These are phyloP conservation scores for Mucor saturninus DNA, from an alignment of 371 early-diverging fungal genomes.

Conservation along the genomic window DNA sequence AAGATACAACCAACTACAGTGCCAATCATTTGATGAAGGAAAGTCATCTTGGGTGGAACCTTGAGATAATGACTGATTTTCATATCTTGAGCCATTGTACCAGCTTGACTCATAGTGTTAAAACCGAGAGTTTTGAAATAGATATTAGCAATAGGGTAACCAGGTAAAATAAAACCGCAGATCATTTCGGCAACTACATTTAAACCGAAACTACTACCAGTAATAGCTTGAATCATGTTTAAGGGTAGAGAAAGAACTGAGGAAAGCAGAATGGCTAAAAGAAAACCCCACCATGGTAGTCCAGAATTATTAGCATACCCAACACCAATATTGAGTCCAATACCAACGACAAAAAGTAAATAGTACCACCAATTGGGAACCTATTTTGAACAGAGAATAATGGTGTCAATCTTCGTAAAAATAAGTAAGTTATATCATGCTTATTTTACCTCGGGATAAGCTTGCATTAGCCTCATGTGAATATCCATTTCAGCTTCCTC, in stretches of 20 bases:
- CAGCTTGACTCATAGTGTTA: slow-evolving; percentile 59
- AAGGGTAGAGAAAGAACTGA: slow-evolving; percentile 38
- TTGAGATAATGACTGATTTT: slow-evolving; percentile 81
- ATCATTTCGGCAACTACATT: slow-evolving; percentile 74
- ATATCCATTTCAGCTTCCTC: not conserved
- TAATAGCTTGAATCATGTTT: slow-evolving; percentile 45
- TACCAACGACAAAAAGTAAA: slow-evolving; percentile 60
- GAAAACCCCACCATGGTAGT: slow-evolving; percentile 74
- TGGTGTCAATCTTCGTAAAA: too few species aligned
- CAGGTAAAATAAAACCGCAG: slow-evolving; percentile 49
- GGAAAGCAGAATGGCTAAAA: slow-evolving; percentile 68
- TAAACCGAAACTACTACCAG: slow-evolving; percentile 43
- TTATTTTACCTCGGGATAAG: slow-evolving; percentile 4
- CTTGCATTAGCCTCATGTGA: slow-evolving; percentile 7
- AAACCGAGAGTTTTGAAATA: slow-evolving; percentile 59
- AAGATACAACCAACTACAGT: slow-evolving; percentile 62
- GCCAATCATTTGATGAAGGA: slow-evolving; percentile 66
- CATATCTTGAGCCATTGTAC: slow-evolving; percentile 62
- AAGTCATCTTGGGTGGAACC: slow-evolving; percentile 36
- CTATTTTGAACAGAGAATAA: not conserved
- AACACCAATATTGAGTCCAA: slow-evolving; percentile 64
- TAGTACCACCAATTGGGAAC: slow-evolving; percentile 82
- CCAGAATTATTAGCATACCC: slow-evolving; percentile 60
- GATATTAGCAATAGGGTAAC: slow-evolving; percentile 62
- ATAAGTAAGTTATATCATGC: not conserved